These are phyloP conservation scores for Suhomyces canberraensis DNA, from an alignment of 805 yeast genomes.

Conservation along the genomic window DNA sequence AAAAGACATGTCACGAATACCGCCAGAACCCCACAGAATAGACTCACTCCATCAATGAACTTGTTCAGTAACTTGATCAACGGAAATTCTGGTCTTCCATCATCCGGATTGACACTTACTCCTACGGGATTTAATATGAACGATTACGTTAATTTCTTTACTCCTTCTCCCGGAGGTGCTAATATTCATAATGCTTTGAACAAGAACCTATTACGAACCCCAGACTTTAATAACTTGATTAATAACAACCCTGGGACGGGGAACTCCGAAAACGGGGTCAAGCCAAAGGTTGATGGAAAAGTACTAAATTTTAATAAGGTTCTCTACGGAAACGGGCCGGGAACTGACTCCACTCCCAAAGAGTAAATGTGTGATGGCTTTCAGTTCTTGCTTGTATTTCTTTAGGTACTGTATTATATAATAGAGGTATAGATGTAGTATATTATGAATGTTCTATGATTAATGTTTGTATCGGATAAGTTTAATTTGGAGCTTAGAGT, in stretches of 20 bases:
- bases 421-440: background rate
- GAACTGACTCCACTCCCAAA: constrained; percentile 7
- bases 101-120: constrained; percentile 42
- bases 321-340: constrained; percentile 21
- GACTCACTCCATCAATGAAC: constrained; percentile 39
- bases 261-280: constrained; percentile 8
- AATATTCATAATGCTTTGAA: constrained; percentile 6
- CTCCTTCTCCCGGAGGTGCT: constrained; percentile 58
- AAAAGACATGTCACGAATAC: constrained; percentile 27
- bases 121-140: constrained; percentile 78
- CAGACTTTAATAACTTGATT: constrained; percentile 37
- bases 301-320: constrained; percentile 43
- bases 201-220: constrained; percentile 36
- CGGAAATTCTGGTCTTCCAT: constrained; percentile 32
- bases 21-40: constrained; percentile 38
- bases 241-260: constrained; percentile 7
- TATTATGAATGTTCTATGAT: too few species aligned
- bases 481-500: too few species aligned
- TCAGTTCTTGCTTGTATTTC: constrained; percentile 1
- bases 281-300: constrained; percentile 37
- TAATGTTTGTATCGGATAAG: too few species aligned
- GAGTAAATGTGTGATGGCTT: constrained; percentile 4
- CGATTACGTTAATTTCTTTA: constrained; percentile 75
- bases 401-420: background rate
- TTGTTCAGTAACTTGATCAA: constrained; percentile 23